Base-by-base conservation (phyloP, 106 monocot species). In the Dendrobium officinale region DNA sequence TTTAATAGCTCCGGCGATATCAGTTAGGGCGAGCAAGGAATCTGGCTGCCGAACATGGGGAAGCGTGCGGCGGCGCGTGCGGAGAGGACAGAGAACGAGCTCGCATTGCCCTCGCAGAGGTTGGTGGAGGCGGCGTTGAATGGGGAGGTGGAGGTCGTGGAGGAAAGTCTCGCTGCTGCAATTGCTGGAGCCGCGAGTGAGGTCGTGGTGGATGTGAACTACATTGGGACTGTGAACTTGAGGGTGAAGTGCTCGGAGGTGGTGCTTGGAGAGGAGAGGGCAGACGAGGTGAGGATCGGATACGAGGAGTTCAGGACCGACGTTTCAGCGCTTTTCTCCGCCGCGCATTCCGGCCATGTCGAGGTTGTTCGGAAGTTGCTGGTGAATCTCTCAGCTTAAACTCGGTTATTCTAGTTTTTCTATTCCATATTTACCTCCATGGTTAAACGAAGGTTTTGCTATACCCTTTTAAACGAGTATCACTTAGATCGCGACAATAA, bases 241-340 rank as follows among this genome's bases (percentile, higher is more conserved):
- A 77, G 86, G 72, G 79, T 82, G 33, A 81, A 85, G 82, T 84
- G 86, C 67, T 17, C 67, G 56, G 86, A 85, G 78, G 49, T 76
- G 22, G 83, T 81, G 55, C 84, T 84, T 4, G 78, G 75, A 1
- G 88, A 91, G 82, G 91, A 88, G 72, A 80, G 49, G 1, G 80
- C 82, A 10, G 83, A 84, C 18, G 84, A 88, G 80, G 88, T 88
- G 15, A 51, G 73, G 82, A 82, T 84, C 45, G 80, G 76, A 78
- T 82, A 76, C 78, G 84, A 80, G 54, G 88, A 88, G 77, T 74
- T 91, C 45, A 75, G 68, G 86, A 91, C 88, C 15, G 91, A 88
- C 43, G 86, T 88, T 43, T 85, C 72, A 10, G 75, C 72, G 4
- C 80, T 80, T 2, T 80, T 80, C 55, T 51, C 80, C 20, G 80